phyloP scores from a whole-genome alignment of 305 asterid species.

The Vinca major region DNA sequence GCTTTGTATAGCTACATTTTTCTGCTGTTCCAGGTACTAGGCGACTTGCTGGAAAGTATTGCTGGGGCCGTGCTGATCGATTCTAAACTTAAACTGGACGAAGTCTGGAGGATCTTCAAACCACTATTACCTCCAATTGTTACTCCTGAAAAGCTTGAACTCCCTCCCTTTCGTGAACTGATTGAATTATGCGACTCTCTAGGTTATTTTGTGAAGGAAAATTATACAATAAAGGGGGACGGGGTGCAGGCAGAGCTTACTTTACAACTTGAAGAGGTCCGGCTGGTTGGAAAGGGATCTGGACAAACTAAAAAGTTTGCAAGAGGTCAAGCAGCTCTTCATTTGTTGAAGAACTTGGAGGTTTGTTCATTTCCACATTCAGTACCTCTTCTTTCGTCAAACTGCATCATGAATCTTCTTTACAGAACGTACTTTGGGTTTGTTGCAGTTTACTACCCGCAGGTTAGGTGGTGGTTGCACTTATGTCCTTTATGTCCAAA shows the following conservation, averaged over 20 bases:
- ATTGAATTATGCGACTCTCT: conserved; percentile 76
- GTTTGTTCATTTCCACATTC: conserved; percentile 25
- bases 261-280: conserved; percentile 58
- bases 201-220: conserved; percentile 57
- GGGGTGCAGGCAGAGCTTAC: conserved; percentile 45
- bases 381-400: background rate
- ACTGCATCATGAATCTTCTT: background rate
- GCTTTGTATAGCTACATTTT: conserved; percentile 5
- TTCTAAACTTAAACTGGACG: conserved; percentile 53
- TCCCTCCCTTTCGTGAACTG: conserved; percentile 74
- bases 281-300: conserved; percentile 47
- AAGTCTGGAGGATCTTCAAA: conserved; percentile 74
- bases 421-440: background rate
- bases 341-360: conserved; percentile 64
- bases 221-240: conserved; percentile 34
- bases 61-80: conserved; percentile 87
- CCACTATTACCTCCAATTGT: conserved; percentile 84
- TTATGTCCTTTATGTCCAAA: too few relatives aligned
- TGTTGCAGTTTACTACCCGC: too few relatives aligned
- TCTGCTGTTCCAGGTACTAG: conserved; percentile 51
- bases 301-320: conserved; percentile 62
- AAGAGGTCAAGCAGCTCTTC: conserved; percentile 74
- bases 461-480: too few relatives aligned
- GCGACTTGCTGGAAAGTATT: conserved; percentile 92
- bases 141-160: conserved; percentile 88